phyloP scores from a whole-genome alignment of 2,329 filamentous ascomycete genomes.

The Xylaria sp. region DNA sequence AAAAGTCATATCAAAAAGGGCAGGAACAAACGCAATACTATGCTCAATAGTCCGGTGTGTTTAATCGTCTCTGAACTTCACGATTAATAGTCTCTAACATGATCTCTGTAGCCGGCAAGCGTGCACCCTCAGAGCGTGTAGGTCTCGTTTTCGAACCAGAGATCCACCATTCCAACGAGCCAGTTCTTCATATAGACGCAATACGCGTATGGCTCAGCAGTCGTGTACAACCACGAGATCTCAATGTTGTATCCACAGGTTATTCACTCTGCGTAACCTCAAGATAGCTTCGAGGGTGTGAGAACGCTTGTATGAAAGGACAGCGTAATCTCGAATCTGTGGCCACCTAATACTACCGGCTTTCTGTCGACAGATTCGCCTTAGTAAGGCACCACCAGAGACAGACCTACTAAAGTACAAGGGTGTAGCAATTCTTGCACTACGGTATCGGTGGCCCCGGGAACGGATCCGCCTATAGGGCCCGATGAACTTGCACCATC shows the following conservation, averaged over 20 bases:
- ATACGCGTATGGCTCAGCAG: not conserved
- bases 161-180: constrained; percentile 10
- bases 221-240: not conserved
- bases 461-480: constrained; percentile 13
- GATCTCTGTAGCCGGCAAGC: constrained; percentile 53
- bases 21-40: constrained; percentile 89
- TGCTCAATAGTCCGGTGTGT: constrained; percentile 95
- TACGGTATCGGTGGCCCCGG: constrained; percentile 9
- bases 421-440: constrained; percentile 20
- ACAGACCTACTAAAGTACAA: constrained; percentile 4
- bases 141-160: constrained; percentile 5
- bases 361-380: constrained; percentile 17
- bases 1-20: constrained; percentile 99
- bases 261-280: constrained; percentile 4
- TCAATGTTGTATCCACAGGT: constrained; percentile 2
- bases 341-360: constrained; percentile 2
- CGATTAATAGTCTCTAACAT: constrained; percentile 20
- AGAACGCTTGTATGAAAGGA: constrained; percentile 1
- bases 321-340: not conserved
- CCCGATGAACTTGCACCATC: constrained; percentile 16
- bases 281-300: not conserved
- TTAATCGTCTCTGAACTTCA: not conserved
- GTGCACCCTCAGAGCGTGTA: constrained; percentile 63
- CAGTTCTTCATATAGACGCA: not conserved
- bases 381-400: constrained; percentile 13